phyloP scores from a whole-genome alignment of 257 asterid species.

The Nicotiana tabacum region DNA sequence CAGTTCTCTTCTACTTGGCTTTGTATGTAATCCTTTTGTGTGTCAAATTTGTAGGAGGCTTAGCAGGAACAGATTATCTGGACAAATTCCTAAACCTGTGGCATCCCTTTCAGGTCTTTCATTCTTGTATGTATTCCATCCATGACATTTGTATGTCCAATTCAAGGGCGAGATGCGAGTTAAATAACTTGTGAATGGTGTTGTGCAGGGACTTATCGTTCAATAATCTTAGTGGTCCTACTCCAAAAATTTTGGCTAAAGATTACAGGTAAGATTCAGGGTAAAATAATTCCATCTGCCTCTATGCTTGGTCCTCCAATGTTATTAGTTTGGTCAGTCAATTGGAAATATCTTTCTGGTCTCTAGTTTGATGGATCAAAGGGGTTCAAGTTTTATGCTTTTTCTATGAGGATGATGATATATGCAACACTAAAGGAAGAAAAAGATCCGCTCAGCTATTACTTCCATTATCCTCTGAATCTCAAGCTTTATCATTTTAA shows the following conservation, averaged over 20 bases:
- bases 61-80: slow-evolving; percentile 73
- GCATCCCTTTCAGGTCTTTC: slow-evolving; percentile 82
- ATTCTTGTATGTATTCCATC: slow-evolving; percentile 72
- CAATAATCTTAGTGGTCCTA: slow-evolving; percentile 82
- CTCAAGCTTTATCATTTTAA: not conserved
- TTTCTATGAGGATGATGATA: not conserved
- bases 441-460: not conserved
- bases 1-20: slow-evolving; percentile 9
- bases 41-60: slow-evolving; percentile 57
- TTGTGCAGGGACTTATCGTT: slow-evolving; percentile 80
- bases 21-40: slow-evolving; percentile 11
- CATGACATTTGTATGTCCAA: slow-evolving; percentile 3
- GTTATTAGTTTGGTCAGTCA: not conserved
- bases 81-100: slow-evolving; percentile 64
- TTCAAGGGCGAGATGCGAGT: slow-evolving; percentile 1
- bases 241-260: slow-evolving; percentile 72
- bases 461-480: not conserved
- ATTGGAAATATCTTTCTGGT: not conserved
- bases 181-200: not conserved
- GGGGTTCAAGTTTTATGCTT: not conserved
- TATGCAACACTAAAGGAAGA: not conserved
- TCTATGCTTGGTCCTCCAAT: not conserved
- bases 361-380: not conserved
- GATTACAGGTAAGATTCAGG: slow-evolving; percentile 68
- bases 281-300: not conserved